phyloP scores from a whole-genome alignment of 2,329 filamentous ascomycete species.

The Fusarium acutatum region DNA sequence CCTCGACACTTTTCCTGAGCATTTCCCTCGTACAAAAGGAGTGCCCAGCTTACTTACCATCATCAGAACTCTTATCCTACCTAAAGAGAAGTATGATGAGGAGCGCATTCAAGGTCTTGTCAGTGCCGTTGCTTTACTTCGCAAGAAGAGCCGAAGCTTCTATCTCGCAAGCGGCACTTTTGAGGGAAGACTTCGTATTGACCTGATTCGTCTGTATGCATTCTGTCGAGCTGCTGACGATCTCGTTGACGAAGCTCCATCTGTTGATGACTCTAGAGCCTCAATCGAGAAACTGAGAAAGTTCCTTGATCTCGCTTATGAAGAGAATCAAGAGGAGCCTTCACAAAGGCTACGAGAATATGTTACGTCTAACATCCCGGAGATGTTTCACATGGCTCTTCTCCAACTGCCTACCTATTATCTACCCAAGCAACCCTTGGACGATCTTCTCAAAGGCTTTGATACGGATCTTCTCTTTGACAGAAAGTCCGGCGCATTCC shows the following conservation, averaged over 20 bases:
- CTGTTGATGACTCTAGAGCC: constrained; percentile 58
- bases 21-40: constrained; percentile 60
- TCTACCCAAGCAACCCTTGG: constrained; percentile 67
- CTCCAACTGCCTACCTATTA: constrained; percentile 65
- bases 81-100: constrained; percentile 63
- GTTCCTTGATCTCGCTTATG: constrained; percentile 61
- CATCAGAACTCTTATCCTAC: constrained; percentile 57
- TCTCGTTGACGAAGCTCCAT: constrained; percentile 71
- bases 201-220: constrained; percentile 74
- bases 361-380: constrained; percentile 61
- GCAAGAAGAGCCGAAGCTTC: constrained; percentile 76
- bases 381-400: constrained; percentile 61
- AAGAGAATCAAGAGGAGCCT: neutral
- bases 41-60: constrained; percentile 41
- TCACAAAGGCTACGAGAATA: constrained; percentile 41
- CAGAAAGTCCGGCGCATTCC: constrained; percentile 47
- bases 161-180: constrained; percentile 77
- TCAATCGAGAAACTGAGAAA: constrained; percentile 68
- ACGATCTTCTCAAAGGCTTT: constrained; percentile 73
- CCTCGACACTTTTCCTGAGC: constrained; percentile 67
- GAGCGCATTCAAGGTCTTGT: constrained; percentile 64
- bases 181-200: constrained; percentile 71
- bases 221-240: constrained; percentile 80
- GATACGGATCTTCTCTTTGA: constrained; percentile 71
- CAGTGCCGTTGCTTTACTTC: constrained; percentile 66